phyloP scores from a whole-genome alignment of 371 early-diverging fungal species.

The Sporodiniella umbellata region DNA sequence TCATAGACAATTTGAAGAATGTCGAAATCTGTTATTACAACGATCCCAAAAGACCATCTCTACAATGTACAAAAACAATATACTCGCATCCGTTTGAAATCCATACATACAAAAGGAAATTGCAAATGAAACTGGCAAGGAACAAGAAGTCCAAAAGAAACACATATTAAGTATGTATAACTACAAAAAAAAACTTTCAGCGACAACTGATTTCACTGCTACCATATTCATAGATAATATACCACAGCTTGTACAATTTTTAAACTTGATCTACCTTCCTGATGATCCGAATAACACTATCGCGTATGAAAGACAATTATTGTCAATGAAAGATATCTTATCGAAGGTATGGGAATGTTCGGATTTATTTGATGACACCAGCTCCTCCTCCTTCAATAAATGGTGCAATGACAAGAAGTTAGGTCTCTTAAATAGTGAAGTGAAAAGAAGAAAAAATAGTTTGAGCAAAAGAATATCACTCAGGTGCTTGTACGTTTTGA shows the following conservation, averaged over 20 bases:
- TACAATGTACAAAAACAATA: constrained; percentile 1
- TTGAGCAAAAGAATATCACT: neutral
- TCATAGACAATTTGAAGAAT: constrained; percentile 3
- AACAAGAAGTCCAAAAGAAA: constrained; percentile 2
- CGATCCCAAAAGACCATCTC: constrained; percentile 2
- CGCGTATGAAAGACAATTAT: constrained; percentile 4
- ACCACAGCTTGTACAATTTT: constrained; percentile 5
- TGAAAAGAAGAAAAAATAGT: constrained; percentile 4
- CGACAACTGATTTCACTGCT: constrained; percentile 3
- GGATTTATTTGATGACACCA: constrained; percentile 4
- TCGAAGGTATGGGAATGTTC: constrained; percentile 2
- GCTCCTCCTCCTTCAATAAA: constrained; percentile 3
- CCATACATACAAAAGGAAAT: constrained; percentile 4
- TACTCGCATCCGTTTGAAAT: neutral
- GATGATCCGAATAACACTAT: neutral
- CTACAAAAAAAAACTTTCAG: constrained; percentile 1
- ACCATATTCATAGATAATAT: constrained; percentile 5
- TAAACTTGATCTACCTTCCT: constrained; percentile 5
- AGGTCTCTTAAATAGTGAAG: neutral
- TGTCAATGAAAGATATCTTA: constrained; percentile 4
- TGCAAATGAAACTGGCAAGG: constrained; percentile 3
- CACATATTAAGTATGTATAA: constrained; percentile 3
- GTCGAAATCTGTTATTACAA: constrained; percentile 2
- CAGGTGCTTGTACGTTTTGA: neutral
- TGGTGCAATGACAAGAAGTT: constrained; percentile 4